A percentile compares a stretch with the other conserved stretches of the same genome.
Evolutionary conservation across 306 rosid genomes (phyloP).

Genomic region (Vigna unguiculata): DNA sequence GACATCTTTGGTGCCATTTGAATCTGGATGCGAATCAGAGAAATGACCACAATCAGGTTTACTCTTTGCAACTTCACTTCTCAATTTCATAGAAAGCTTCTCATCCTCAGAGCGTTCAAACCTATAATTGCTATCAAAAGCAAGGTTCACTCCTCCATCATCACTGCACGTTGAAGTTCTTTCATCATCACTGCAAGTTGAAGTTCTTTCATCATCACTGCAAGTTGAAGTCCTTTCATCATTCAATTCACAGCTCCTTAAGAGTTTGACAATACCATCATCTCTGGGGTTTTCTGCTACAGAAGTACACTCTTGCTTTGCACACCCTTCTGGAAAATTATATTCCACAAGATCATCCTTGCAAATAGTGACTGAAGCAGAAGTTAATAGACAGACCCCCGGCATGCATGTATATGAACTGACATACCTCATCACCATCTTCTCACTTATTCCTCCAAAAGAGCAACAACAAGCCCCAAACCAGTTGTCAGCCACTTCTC

Average conservation of each 20-base stretch:
- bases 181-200: constrained; percentile 38
- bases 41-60: constrained; percentile 45
- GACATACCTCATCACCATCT: constrained; percentile 76
- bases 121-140: constrained; percentile 45
- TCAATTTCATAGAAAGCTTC: constrained; percentile 43
- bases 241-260: constrained; percentile 41
- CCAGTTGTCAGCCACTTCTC: constrained; percentile 98
- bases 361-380: constrained; percentile 68
- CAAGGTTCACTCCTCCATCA: constrained; percentile 24
- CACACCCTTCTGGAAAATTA: constrained; percentile 49
- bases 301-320: constrained; percentile 37
- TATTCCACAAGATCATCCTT: constrained; percentile 77
- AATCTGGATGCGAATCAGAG: constrained; percentile 43
- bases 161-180: constrained; percentile 43
- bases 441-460: constrained; percentile 92
- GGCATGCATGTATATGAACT: constrained; percentile 61
- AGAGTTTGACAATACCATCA: constrained; percentile 34
- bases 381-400: constrained; percentile 73
- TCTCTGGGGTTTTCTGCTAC: constrained; percentile 38
- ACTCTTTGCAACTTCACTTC: constrained; percentile 39
- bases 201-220: constrained; percentile 42
- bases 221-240: constrained; percentile 40
- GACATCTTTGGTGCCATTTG: constrained; percentile 42
- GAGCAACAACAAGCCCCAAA: constrained; percentile 93
- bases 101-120: constrained; percentile 45